Evolutionary conservation across 495 filamentous ascomycete genomes (phyloP), one percentile per base, ranked within the genome.

Genomic region (Lophium mytilinum): DNA sequence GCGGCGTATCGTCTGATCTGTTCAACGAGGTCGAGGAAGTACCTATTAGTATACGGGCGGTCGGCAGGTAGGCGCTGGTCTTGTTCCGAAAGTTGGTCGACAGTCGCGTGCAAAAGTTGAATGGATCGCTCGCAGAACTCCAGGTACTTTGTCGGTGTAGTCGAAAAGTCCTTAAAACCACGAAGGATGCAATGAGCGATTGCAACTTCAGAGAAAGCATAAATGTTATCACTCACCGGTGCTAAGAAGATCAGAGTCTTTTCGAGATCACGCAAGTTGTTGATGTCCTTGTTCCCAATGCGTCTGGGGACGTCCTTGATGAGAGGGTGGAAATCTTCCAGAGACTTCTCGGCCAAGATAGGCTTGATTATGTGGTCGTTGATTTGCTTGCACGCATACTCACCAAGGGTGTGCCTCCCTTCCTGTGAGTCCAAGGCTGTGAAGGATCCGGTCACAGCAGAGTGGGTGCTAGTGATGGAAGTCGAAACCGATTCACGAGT

Each of bases 11-110:
- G 61, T 40, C 71, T 69, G 53, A 74, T 72, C 81, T 95, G 89
- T 63, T 88, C 86, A 66, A 91, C 79, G 53, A 95, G 84, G 75
- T 97, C 92, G 67, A 95, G 82, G 65, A 96, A 96, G 75, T 97
- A 97, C 58, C 83, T 84, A 77, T 84, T 86, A 80, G 81, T 89
- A 75, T 96, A 97, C 36, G 88, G 89, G 55, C 83, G 82, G 69
- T 97, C 92, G 68, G 81, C 72, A 41, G 88, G 85, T 60, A 86
- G 80, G 43, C 83, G 85, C 67, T 87, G 83, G 69, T 97, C 92
- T 58, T 81, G 81, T 64, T 89, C 88, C 74, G 80, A 83, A 15
- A 95, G 76, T 69, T 82, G 81, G 64, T 87, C 82, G 67, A 89
- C 86, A 11, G 89, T 89, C 33, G 87, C 83, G 69, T 90, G 86